Base-by-base conservation (phyloP, 2,329 filamentous ascomycete genomes). In the Drechslerella coelobrocha region DNA sequence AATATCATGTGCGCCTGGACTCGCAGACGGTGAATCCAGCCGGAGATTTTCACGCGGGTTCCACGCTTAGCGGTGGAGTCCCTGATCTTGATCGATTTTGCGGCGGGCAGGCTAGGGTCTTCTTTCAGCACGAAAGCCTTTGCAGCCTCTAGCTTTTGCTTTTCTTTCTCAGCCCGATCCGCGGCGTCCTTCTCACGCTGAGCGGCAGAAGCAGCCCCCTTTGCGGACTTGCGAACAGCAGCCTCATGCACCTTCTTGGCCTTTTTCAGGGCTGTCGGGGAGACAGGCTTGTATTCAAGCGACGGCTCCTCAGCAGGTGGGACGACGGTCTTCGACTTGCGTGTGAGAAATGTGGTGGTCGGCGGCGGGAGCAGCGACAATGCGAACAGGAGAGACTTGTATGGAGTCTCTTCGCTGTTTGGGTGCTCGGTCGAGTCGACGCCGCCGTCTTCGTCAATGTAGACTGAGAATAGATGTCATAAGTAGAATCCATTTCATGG, bases 1-100 rank as follows among this genome's bases (percentile, higher is more conserved):
- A 96, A 97, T 61, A 91, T 88, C 73, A 91, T 85, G 77, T 90
- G 88, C 80, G 93, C 94, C 81, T 96, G 92, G 72, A 85, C 83
- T 72, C 91, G 85, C 78, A 92, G 81, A 68, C 90, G 86, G 80
- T 96, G 91, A 60, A 96, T 90, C 74, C 92, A 86, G 61, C 92
- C 92, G 73, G 88, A 85, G 21, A 96, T 89, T 75, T 88, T 86
- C 66, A 96, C 90, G 59, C 91, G 84, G 45, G 88, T 88, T 73
- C 90, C 91, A 79, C 86, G 85, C 72, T 81, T 81, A 34, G 82
- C 78, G 77, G 82, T 79, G 74, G 86, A 82, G 79, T 86, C 82
- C 75, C 85, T 88, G 79, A 97, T 91, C 78, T 85, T 87, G 76
- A 88, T 81, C 0, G 92, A 86, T 78, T 87, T 83, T 1, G 75